Base-by-base conservation (phyloP, 805 yeast genomes). In the Saccharomycopsis babjevae region DNA sequence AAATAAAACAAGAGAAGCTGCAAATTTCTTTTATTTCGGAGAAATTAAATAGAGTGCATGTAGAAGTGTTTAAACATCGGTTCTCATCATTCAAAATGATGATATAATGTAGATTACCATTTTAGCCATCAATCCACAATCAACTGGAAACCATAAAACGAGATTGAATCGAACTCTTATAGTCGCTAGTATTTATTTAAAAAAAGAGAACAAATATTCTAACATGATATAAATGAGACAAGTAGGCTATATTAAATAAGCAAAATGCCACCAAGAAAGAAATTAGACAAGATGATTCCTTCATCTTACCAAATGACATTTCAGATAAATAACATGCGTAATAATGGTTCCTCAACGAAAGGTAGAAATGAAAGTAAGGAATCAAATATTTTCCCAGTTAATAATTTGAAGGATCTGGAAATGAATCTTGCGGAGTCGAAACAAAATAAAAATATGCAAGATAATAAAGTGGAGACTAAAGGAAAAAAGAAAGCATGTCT, bases 401-500 rank as follows among this genome's bases (percentile, higher is more conserved):
- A 13, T 5, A 46, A 13, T 25, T 13, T 15, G 28, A 28, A 34
- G 38, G 10, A 34, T 34, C 15, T 34, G 38, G 15, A 1, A 4
- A 25, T 11, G 6, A 22, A 46, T 13, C 15, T 10, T 3, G 32
- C 7, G 8, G 28, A 22, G 10, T 20, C 16, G 16, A 46, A 46
- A 10, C 38, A 34, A 20, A 25, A 16, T 25, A 20, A 25, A n/a
- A 20, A 15, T 15, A 22, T n/a, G 10, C 52, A 25, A n/a, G 28
- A 25, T 4, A 22, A 20, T 25, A 11, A 11, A 46, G 30, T 25
- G 18, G 15, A 18, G 25, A 22, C n/a, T 15, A 46, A 22, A 25
- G 32, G 25, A 13, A 46, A 46, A 32, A 46, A 46, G 34, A 83
- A 81, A 67, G 89, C 90, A 3, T 85, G 91, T 69, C 75, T 81